Evolutionary conservation across 768 basidiomycete species (phyloP).

Genomic region (Auricularia sp.): DNA sequence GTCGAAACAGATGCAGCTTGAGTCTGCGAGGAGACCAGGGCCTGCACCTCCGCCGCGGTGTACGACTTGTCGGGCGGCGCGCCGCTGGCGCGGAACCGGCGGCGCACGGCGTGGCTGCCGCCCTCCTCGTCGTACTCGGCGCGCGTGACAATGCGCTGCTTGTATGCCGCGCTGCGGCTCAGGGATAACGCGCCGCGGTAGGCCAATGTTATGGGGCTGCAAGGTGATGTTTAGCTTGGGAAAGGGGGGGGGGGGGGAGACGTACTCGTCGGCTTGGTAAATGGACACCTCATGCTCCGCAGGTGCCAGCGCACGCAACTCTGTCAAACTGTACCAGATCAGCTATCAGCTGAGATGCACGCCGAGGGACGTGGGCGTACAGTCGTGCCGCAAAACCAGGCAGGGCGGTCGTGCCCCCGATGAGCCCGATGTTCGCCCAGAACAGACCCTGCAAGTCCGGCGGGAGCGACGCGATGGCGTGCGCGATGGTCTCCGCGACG

Average conservation of each 20-base stretch:
- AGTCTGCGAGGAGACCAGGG: too few relatives aligned
- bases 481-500: conserved; percentile 61
- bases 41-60: too few relatives aligned
- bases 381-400: conserved; percentile 64
- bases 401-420: conserved; percentile 75
- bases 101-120: conserved; percentile 63
- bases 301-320: conserved; percentile 75
- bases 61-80: too few relatives aligned
- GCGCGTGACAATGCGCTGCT: conserved; percentile 50
- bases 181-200: conserved; percentile 54
- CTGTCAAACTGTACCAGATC: conserved; percentile 41
- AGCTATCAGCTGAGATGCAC: conserved; percentile 10
- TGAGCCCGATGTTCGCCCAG: conserved; percentile 86
- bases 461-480: conserved; percentile 67
- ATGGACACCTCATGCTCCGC: conserved; percentile 65
- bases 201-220: conserved; percentile 55
- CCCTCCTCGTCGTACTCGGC: conserved; percentile 71
- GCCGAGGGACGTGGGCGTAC: conserved; percentile 35
- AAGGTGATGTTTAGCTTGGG: neutral
- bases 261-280: conserved; percentile 54
- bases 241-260: conserved; percentile 28
- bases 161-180: conserved; percentile 41
- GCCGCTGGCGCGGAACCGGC: conserved; percentile 43
- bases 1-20: too few relatives aligned
- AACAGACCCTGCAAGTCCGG: conserved; percentile 84